Evolutionary conservation across 331 rosid genomes (phyloP), one percentile per base, ranked within the genome.

Genomic region (Cucumis variabilis): DNA sequence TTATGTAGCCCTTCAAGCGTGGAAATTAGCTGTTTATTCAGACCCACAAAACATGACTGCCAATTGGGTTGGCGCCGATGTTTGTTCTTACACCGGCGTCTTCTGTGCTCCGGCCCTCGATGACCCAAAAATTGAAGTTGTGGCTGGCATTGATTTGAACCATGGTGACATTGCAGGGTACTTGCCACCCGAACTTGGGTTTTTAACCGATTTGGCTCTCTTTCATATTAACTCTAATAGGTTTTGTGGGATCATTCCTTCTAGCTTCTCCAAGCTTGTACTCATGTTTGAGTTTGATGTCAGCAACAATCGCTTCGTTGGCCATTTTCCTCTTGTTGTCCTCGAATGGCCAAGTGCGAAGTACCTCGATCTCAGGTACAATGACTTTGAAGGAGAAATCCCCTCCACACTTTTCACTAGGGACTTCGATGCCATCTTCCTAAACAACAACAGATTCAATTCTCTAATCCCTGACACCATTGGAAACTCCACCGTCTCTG

Each of bases 61-160:
- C 50, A 85, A 53, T n/a, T 85, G 88, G 88, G 72, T 53, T 19
- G 88, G 88, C 0, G 55, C 37, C 16, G 33, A 85, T 30, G 88
- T 85, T 0, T 85, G 88, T 19, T 51, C 82, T 85, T 85, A 85
- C 53, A 71, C 2, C 3, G 88, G 88, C 16, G 72, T 85, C n/a
- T 85, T 50, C 5, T 85, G 88, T 14, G 41, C 82, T 3, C 10
- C 82, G 8, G 80, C 88, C 15, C 68, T 85, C 9, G 88, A 85
- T 21, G 72, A 85, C 41, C 3, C 88, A 13, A 72, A 33, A 0
- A 33, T 85, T 0, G 65, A 60, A 20, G 88, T 85, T 10, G 88
- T 85, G 55, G 88, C 88, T 16, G 88, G 88, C 21, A 53, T 85
- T 33, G 88, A 85, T 58, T 21, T 85, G 70, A 85, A 85, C 44